Evolutionary conservation across 306 rosid species (phyloP).

Genomic region (Albizia julibrissin): DNA sequence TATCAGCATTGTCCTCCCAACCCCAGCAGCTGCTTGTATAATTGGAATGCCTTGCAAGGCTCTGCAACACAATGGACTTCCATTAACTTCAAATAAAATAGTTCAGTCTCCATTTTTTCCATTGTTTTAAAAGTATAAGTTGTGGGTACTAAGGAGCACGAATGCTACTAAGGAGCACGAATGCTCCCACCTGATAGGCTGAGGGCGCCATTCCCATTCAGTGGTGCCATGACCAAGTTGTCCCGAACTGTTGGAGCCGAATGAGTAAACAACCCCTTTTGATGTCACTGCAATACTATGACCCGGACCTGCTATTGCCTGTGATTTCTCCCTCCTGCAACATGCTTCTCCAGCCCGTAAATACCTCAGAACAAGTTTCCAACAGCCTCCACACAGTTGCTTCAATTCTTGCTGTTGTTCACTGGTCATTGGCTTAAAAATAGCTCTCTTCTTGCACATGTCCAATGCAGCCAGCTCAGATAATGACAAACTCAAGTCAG

Average conservation of each 20-base stretch:
- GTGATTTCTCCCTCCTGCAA: constrained; percentile 84
- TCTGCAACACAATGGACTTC: constrained; percentile 73
- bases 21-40: constrained; percentile 87
- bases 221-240: constrained; percentile 91
- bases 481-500: constrained; percentile 72
- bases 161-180: constrained; percentile 30
- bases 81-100: constrained; percentile 50
- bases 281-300: constrained; percentile 94
- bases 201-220: constrained; percentile 80
- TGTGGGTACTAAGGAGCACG: constrained; percentile 28
- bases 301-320: constrained; percentile 96
- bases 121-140: constrained; percentile 28
- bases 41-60: constrained; percentile 83
- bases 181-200: constrained; percentile 70
- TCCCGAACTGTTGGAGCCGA: constrained; percentile 89
- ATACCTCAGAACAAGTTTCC: constrained; percentile 94
- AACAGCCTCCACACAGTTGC: constrained; percentile 91
- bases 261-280: constrained; percentile 76
- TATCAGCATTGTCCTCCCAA: constrained; percentile 92
- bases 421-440: constrained; percentile 79
- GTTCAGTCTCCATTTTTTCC: constrained; percentile 39
- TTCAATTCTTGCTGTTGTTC: constrained; percentile 68
- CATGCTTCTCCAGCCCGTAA: constrained; percentile 88
- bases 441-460: constrained; percentile 88
- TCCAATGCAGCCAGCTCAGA: constrained; percentile 93